A percentile compares a stretch with the other conserved stretches of the same genome.
Conservation (phyloP, 441 rosid species). For the Adansonia gregorii region DNA sequence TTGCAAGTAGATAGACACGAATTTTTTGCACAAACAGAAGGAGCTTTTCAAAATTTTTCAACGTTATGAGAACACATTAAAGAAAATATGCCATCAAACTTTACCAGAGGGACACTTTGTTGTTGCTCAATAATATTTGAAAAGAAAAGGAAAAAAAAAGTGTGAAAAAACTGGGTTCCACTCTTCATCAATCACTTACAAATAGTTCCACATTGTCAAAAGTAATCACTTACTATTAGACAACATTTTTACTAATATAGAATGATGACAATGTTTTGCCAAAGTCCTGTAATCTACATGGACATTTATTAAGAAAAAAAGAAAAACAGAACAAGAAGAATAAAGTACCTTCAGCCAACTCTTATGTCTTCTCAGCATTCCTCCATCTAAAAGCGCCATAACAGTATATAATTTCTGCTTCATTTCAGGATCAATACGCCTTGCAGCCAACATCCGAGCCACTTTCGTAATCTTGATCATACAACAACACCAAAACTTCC, state of each 20-base stretch:
- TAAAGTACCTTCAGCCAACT: constrained; percentile 80
- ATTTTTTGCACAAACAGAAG: neutral
- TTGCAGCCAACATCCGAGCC: constrained; percentile 76
- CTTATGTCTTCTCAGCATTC: constrained; percentile 72
- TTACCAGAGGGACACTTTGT: neutral
- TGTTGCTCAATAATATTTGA: neutral
- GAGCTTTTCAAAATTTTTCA: neutral
- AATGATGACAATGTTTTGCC: neutral
- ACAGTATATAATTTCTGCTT: constrained; percentile 63
- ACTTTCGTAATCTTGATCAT: constrained; percentile 68
- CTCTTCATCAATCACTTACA: constrained; percentile 1
- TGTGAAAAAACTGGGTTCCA: neutral
- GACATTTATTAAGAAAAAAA: neutral
- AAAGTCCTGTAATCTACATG: neutral
- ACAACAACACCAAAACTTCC: constrained; percentile 27
- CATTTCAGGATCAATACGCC: constrained; percentile 41
- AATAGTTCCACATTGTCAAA: neutral
- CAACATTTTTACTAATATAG: neutral
- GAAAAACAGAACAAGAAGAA: constrained; percentile 8
- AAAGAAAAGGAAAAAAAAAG: neutral
- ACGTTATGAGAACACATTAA: neutral
- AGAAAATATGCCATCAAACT: neutral
- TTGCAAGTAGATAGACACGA: neutral
- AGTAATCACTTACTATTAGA: neutral
- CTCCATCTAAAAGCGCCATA: constrained; percentile 93